These are phyloP conservation scores for Fulvia fulva DNA, from an alignment of 2,329 filamentous ascomycete genomes.

Conservation along the genomic window DNA sequence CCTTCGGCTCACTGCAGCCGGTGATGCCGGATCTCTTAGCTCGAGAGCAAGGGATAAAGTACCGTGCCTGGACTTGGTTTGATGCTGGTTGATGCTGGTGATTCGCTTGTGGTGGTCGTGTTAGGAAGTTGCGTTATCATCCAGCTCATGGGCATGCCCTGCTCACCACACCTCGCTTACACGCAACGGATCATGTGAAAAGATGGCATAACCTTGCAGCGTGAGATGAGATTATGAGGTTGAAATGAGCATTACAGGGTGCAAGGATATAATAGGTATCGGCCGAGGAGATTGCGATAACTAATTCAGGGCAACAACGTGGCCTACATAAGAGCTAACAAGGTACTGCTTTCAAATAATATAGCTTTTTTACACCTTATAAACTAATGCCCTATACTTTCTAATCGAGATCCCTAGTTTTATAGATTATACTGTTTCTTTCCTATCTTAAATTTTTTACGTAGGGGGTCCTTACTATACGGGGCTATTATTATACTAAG, in stretches of 20 bases:
- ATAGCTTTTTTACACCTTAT: no score
- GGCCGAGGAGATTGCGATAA: no score
- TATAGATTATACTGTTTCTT: neutral
- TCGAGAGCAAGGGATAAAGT: neutral
- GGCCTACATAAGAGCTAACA: no score
- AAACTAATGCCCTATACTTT: no score
- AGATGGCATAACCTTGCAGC: no score
- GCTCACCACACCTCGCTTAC: neutral
- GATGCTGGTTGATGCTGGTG: neutral
- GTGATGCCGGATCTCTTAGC: constrained; percentile 2
- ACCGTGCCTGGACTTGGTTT: neutral
- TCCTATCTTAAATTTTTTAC: neutral
- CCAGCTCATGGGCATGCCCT: neutral
- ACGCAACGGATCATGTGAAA: neutral
- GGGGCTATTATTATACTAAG: neutral
- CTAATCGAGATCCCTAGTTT: no score
- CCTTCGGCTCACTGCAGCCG: constrained; percentile 5
- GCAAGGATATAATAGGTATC: no score
- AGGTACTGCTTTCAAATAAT: no score
- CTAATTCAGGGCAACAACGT: no score
- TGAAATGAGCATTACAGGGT: no score
- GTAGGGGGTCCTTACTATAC: neutral
- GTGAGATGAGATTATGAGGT: no score
- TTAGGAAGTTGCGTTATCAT: neutral
- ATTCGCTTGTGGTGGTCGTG: neutral